These are phyloP conservation scores for Stereocaulon alpinum DNA, from an alignment of 495 filamentous ascomycete genomes.

Conservation along the genomic window DNA sequence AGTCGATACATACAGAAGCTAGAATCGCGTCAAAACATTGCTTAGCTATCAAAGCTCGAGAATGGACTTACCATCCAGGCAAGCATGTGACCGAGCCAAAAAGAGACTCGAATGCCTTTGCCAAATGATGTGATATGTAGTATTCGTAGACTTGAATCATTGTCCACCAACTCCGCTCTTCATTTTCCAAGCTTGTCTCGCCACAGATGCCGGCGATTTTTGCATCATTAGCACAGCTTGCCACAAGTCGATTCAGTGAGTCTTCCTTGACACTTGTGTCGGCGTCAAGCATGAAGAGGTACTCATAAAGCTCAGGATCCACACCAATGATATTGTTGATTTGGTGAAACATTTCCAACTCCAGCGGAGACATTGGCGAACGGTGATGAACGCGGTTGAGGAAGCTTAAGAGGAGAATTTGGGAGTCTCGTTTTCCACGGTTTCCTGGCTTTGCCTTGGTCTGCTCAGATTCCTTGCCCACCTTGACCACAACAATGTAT, in stretches of 20 bases:
- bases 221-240: slow-evolving; percentile 84
- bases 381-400: slow-evolving; percentile 96
- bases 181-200: slow-evolving; percentile 92
- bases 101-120: slow-evolving; percentile 94
- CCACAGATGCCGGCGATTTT: slow-evolving; percentile 97
- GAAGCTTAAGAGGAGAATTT: slow-evolving; percentile 71
- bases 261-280: slow-evolving; percentile 94
- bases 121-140: slow-evolving; percentile 96
- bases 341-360: slow-evolving; percentile 97
- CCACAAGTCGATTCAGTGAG: slow-evolving; percentile 83
- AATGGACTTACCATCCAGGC: slow-evolving; percentile 79
- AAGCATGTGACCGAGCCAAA: slow-evolving; percentile 99
- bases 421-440: slow-evolving; percentile 94
- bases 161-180: slow-evolving; percentile 91
- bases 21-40: slow-evolving; percentile 9
- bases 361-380: slow-evolving; percentile 83
- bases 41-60: neutral
- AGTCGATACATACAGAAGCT: slow-evolving; percentile 99
- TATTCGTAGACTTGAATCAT: slow-evolving; percentile 99
- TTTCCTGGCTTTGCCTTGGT: slow-evolving; percentile 89
- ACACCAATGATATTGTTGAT: slow-evolving; percentile 99
- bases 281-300: slow-evolving; percentile 93
- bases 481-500: slow-evolving; percentile 90
- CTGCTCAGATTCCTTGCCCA: slow-evolving; percentile 93
- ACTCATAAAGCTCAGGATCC: slow-evolving; percentile 94